These are phyloP conservation scores for Musa troglodytarum DNA, from an alignment of 176 grass and related monocot species.

Conservation along the genomic window DNA sequence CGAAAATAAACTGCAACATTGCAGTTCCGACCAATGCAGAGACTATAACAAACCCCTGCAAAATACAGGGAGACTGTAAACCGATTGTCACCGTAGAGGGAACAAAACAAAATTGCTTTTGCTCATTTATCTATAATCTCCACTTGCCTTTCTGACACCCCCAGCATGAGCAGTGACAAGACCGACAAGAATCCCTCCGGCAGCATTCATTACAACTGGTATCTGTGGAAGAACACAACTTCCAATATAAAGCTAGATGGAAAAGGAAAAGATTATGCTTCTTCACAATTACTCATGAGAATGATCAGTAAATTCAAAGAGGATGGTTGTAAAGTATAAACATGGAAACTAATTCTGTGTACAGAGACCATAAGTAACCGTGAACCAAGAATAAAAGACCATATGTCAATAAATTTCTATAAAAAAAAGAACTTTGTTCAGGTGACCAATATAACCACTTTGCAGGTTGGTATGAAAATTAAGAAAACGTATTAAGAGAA, in stretches of 20 bases:
- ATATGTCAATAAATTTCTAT: too few relatives aligned
- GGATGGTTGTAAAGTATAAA: background rate
- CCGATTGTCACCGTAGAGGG: background rate
- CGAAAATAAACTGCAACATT: constrained; percentile 72
- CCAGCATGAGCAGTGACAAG: constrained; percentile 94
- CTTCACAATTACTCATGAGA: background rate
- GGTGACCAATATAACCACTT: too few relatives aligned
- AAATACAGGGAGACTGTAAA: constrained; percentile 19
- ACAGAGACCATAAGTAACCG: too few relatives aligned
- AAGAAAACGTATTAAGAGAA: too few relatives aligned
- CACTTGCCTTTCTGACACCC: constrained; percentile 84
- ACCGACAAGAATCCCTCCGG: constrained; percentile 94
- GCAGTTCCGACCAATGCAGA: constrained; percentile 90
- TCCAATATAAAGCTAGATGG: background rate
- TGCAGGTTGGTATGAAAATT: too few relatives aligned
- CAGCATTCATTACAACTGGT: constrained; percentile 76
- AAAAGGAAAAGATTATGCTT: background rate
- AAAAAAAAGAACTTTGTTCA: too few relatives aligned
- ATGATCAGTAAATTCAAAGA: background rate
- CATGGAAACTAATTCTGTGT: background rate
- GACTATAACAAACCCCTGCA: constrained; percentile 96
- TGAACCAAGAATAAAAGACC: too few relatives aligned
- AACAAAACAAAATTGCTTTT: background rate
- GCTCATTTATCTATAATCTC: background rate
- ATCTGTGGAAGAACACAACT: constrained; percentile 38